Base-by-base conservation (phyloP, 2,329 filamentous ascomycete species). In the Nectriaceae sp. region DNA sequence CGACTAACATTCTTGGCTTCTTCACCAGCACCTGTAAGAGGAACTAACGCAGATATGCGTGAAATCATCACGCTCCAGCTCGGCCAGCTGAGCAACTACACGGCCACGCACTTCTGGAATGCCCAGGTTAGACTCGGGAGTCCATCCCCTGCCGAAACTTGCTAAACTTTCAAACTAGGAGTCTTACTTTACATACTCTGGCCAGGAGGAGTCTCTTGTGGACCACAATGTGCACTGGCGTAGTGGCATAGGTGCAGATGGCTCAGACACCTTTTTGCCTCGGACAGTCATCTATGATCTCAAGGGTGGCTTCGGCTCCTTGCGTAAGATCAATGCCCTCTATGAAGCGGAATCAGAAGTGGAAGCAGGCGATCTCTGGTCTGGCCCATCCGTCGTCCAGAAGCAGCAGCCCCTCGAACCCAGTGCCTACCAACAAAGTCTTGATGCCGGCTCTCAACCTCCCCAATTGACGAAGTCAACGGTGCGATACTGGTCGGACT, bases 61-160 rank as follows among this genome's bases (percentile, higher is more conserved):
- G 94, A 99, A 72, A 90, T 97, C 53, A 78, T 99, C 53, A 97
- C 93, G 1, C 76, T 99, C 39, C 94, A 99, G 76, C 84, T 97
- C 51, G 94, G 94, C 37, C 88, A 96, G 67, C 85, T 89, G 65
- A 92, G 89, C 68, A 99, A 99, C 70, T 96, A 97, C 64, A 75
- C 95, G 19, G 92, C 88, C 22, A 95, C 92, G 0, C 94, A 99
- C 74, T 99, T 97, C 70, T 99, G 94, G 94, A 99, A 99, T 63
- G 79, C 89, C 5, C 93, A 96, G 77, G 89, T 90, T 44, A 11
- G 24, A 21, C n/a, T n/a, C n/a, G n/a, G 11, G 8, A 18, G n/a
- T 4, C 20, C 6, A 4, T 10, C 21, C 4, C 24, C 11, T 22
- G 5, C 18, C 8, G 11, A 21, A 13, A 24, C 15, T 8, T 15